phyloP scores from a whole-genome alignment of 2,329 filamentous ascomycete species.

The Trichophyton rubrum region DNA sequence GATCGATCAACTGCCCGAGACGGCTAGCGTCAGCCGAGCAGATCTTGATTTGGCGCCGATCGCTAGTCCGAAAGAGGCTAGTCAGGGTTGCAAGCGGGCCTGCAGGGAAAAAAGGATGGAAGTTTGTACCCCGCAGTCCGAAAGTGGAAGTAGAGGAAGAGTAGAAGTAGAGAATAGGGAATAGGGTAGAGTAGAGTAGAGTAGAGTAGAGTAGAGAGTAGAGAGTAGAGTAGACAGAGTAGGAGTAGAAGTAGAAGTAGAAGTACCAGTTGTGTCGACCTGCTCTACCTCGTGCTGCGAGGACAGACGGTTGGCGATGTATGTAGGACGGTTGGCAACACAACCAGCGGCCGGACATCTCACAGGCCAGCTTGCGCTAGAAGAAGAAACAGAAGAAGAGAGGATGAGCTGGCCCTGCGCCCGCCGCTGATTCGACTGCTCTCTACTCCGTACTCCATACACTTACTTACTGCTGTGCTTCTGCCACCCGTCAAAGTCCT shows the following conservation, averaged over 20 bases:
- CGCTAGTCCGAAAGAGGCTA: neutral
- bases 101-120: neutral
- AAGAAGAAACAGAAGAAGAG: too few relatives aligned
- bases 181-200: neutral
- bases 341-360: neutral
- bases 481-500: neutral
- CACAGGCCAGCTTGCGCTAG: neutral
- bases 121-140: neutral
- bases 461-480: too few relatives aligned
- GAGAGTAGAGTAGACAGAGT: neutral
- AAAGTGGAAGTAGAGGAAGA: too few relatives aligned
- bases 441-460: too few relatives aligned
- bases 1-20: neutral
- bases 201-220: too few relatives aligned
- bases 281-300: too few relatives aligned
- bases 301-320: neutral
- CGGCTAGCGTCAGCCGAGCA: neutral
- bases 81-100: too few relatives aligned
- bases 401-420: neutral
- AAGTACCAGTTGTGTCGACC: too few relatives aligned
- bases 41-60: slow-evolving; percentile 1
- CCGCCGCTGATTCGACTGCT: neutral
- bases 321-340: neutral
- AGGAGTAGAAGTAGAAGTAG: too few relatives aligned
- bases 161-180: neutral